Conservation (phyloP, 2,329 filamentous ascomycete species). For the Penicillium sp. region DNA sequence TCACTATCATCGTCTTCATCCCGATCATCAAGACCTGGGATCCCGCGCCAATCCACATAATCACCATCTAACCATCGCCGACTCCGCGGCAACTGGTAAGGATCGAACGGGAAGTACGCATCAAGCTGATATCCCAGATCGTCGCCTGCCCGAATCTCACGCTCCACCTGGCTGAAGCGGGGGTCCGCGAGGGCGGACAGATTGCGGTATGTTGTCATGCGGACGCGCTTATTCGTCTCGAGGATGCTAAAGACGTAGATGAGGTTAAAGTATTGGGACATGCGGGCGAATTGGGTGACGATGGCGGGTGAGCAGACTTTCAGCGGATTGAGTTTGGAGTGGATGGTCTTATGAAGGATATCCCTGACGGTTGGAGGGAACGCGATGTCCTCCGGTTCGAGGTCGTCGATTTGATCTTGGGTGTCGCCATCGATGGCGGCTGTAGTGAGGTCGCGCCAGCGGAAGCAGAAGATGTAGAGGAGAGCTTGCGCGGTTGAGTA, state of each 20-base stretch:
- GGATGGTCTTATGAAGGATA: constrained; percentile 76
- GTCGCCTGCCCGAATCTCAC: constrained; percentile 64
- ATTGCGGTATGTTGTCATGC: constrained; percentile 70
- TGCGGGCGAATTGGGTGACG: constrained; percentile 86
- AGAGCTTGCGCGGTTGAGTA: constrained; percentile 88
- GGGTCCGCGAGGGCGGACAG: constrained; percentile 43
- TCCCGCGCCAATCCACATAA: constrained; percentile 79
- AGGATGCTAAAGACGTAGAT: constrained; percentile 88
- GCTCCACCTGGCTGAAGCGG: constrained; percentile 51
- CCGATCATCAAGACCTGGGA: constrained; percentile 69
- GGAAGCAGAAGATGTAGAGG: constrained; percentile 96
- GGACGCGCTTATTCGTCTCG: constrained; percentile 89
- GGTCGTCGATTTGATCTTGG: constrained; percentile 59
- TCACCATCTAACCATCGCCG: constrained; percentile 85
- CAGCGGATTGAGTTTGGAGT: constrained; percentile 88
- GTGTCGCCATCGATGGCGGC: constrained; percentile 60
- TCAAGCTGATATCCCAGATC: constrained; percentile 86
- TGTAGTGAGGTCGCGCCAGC: constrained; percentile 85
- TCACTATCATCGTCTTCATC: constrained; percentile 53
- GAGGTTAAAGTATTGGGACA: constrained; percentile 83
- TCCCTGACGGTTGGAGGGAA: constrained; percentile 80
- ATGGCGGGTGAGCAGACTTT: constrained; percentile 93
- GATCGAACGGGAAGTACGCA: constrained; percentile 96
- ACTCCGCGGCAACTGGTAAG: constrained; percentile 86
- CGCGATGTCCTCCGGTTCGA: constrained; percentile 70